Evolutionary conservation across 2,329 filamentous ascomycete species (phyloP).

Genomic region (Arthroderma uncinatum): DNA sequence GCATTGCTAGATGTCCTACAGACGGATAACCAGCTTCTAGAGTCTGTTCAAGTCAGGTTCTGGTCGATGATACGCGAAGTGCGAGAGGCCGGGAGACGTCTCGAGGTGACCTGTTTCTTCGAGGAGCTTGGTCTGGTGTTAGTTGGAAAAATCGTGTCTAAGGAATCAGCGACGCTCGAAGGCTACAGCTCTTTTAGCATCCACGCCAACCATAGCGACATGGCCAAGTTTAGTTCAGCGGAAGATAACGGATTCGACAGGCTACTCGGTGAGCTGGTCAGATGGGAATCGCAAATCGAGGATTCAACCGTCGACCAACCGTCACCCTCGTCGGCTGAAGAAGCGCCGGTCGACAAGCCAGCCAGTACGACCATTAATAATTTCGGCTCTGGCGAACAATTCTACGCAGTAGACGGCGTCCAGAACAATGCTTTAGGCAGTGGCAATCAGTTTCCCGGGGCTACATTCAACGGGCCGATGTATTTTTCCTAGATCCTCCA

Average conservation of each 20-base stretch:
- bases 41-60: neutral
- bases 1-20: neutral
- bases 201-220: slow-evolving; percentile 1
- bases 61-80: neutral
- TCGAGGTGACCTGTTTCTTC: slow-evolving; percentile 6
- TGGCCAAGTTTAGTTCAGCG: slow-evolving; percentile 3
- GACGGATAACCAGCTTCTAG: neutral
- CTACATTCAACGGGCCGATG: too few species aligned
- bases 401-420: too few species aligned
- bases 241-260: neutral
- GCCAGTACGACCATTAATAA: too few species aligned
- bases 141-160: slow-evolving; percentile 1
- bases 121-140: neutral
- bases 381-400: too few species aligned
- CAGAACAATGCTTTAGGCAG: too few species aligned
- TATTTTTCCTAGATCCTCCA: too few species aligned
- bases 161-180: slow-evolving; percentile 1
- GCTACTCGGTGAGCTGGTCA: neutral
- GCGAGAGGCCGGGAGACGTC: neutral
- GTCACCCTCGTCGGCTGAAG: too few species aligned
- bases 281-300: neutral
- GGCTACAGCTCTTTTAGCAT: slow-evolving; percentile 2
- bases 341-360: too few species aligned
- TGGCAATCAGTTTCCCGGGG: too few species aligned
- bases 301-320: neutral